Evolutionary conservation across 139 green algal species (phyloP), one percentile per base, ranked within the genome.

Genomic region (Chlorella sp.): DNA sequence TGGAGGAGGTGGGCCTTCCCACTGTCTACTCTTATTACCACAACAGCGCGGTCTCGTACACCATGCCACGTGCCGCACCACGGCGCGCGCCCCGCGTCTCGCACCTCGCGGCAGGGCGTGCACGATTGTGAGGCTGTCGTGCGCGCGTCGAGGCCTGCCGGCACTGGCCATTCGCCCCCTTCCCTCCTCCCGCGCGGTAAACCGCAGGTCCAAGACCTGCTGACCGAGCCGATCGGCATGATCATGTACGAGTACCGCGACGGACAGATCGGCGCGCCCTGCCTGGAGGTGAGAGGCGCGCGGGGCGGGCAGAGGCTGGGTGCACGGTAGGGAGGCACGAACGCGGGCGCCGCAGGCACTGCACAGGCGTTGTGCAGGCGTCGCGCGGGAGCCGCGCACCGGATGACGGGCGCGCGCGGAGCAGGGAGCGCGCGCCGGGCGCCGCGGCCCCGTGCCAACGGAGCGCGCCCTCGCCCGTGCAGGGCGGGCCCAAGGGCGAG

Each of bases 181-280:
- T 27, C 31, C 33, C 23, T 61, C 43, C 5, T 14, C 29, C 31
- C 23, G 5, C 31, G 35, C 8, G 36, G 8, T 65, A 50, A 11
- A 19, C 15, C 35, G 46, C 79, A 87, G 82, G 60, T 86, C 0
- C 69, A 83, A 27, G 56, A 70, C 2, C 77, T 86, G 38, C 67
- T 94, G 31, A 83, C 91, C 38, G 31, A 63, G 0, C 88, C 90
- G 5, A 66, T 95, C 2, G 91, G 88, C 35, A 91, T 94, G 75
- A 79, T 82, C 2, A 63, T 95, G 36, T 95, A 95, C 67, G 82
- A 91, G 69, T 91, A 83, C 65, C 81, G 85, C 31, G 42, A 94
- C 45, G 91, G 91, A 2, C 56, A 87, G 66, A 78, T 95, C 2
- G 84, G 90, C 9, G 60, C 80, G 1, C 63, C 61, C 0, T 72